Percentiles rank a stretch among this genome's conserved stretches.
Evolutionary conservation across 1,284 basidiomycete genomes (phyloP).

Genomic region (Ganoderma meredithae): DNA sequence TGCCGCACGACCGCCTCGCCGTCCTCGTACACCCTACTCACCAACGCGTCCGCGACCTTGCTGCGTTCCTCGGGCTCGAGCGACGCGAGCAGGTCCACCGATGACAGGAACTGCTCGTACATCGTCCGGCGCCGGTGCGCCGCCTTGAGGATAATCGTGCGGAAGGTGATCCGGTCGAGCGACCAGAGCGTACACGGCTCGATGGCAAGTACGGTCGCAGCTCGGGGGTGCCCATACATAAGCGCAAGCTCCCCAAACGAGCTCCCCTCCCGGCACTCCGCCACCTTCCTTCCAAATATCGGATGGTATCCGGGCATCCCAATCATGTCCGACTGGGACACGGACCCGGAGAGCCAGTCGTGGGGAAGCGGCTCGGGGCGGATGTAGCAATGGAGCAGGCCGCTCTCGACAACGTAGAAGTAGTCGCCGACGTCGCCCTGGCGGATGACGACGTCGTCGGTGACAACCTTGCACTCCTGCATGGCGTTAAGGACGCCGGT

Average conservation of each 20-base stretch:
- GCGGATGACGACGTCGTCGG: slow-evolving; percentile 89
- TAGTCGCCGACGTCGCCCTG: slow-evolving; percentile 98
- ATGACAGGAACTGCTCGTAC: slow-evolving; percentile 95
- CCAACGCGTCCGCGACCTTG: slow-evolving; percentile 96
- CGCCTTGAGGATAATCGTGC: slow-evolving; percentile 93
- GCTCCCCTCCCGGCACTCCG: slow-evolving; percentile 85
- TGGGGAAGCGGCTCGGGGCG: slow-evolving; percentile 69
- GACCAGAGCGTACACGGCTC: slow-evolving; percentile 92
- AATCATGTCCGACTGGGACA: slow-evolving; percentile 59
- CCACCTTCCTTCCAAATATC: slow-evolving; percentile 83
- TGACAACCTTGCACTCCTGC: slow-evolving; percentile 83
- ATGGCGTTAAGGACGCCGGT: slow-evolving; percentile 94
- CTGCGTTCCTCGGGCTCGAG: slow-evolving; percentile 89
- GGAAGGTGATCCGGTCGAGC: slow-evolving; percentile 96
- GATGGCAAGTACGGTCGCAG: slow-evolving; percentile 91
- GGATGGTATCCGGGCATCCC: slow-evolving; percentile 70
- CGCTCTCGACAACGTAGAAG: slow-evolving; percentile 97
- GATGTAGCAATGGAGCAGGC: slow-evolving; percentile 89
- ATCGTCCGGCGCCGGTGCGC: slow-evolving; percentile 90
- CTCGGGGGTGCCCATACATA: slow-evolving; percentile 97
- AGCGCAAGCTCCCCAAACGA: slow-evolving; percentile 97
- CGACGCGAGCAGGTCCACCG: slow-evolving; percentile 89
- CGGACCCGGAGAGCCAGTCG: slow-evolving; percentile 53
- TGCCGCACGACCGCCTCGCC: slow-evolving; percentile 90
- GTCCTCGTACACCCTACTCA: slow-evolving; percentile 82